Base-by-base conservation (phyloP, 139 green algal species). In the Tetradesmus obliquus region DNA sequence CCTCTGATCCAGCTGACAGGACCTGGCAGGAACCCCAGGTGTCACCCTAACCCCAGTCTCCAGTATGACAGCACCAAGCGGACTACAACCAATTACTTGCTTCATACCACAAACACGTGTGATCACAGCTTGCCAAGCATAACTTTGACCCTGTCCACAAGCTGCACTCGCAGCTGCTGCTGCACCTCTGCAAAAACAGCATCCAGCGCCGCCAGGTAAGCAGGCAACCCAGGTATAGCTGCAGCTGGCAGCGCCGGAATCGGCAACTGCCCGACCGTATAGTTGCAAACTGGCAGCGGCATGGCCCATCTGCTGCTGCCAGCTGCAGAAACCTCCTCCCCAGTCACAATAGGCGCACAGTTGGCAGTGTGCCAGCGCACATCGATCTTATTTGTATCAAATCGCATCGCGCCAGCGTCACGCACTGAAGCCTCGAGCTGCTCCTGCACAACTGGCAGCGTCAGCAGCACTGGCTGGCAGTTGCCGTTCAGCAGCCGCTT, bases 391-490 rank as follows among this genome's bases (percentile, higher is more conserved):
- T 51, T 20, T 22, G 53, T 17, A 51, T 90, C 69, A 90, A 90
- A 90, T 15, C 60, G 13, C 86, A 82, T 83, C 0, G 54, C 20
- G 1, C 69, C 86, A 58, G 71, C 51, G 32, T 83, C 86, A 1
- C 51, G n/a, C 86, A 90, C 69, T 60, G 71, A 83, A 5, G 69
- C 69, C 0, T 53, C 45, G 1, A 90, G 69, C 86, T 90, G 69
- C 71, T 82, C 86, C 57, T 90, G 86, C 51, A 90, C 69, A 13
- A 88, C 84, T 51, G 86, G 86, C 69, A 90, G 9, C 51, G 69
- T 69, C 20, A 84, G 66, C 66, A 17, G 20, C 3, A 53, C 53
- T 24, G 69, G 69, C 53, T 90, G 86, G 53, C 86, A 84, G 3
- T 6, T 66, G 66, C 69, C 45, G 2, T 82, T 17, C 32, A 82